phyloP scores from a whole-genome alignment of 2,329 filamentous ascomycete genomes.

The Xylogone sp. region DNA sequence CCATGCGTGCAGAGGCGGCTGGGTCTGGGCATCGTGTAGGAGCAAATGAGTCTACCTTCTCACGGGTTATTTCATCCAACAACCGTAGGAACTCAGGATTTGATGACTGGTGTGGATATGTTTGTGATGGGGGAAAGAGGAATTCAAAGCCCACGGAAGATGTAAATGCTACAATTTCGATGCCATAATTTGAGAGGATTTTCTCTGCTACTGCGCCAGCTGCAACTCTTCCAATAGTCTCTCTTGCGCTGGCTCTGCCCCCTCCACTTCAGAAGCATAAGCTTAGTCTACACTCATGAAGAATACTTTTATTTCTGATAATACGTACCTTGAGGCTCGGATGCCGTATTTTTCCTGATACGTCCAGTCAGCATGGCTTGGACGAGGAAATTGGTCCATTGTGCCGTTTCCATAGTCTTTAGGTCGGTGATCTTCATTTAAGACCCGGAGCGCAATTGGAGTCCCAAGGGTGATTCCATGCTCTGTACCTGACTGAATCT shows the following conservation, averaged over 20 bases:
- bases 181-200: constrained; percentile 64
- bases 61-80: constrained; percentile 66
- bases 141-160: constrained; percentile 77
- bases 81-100: constrained; percentile 78
- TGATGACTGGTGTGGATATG: constrained; percentile 65
- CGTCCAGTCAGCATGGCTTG: constrained; percentile 93
- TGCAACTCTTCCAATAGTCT: constrained; percentile 91
- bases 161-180: constrained; percentile 90
- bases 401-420: constrained; percentile 88
- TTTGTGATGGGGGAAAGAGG: constrained; percentile 68
- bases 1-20: constrained; percentile 66
- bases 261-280: constrained; percentile 58
- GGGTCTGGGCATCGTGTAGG: constrained; percentile 82
- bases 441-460: constrained; percentile 81
- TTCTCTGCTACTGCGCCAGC: constrained; percentile 92
- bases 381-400: constrained; percentile 87
- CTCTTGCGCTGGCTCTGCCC: constrained; percentile 82
- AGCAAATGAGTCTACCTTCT: constrained; percentile 74
- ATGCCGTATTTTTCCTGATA: constrained; percentile 97
- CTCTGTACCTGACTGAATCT: constrained; percentile 91
- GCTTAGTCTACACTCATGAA: too few relatives aligned
- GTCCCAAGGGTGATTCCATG: constrained; percentile 86
- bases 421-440: constrained; percentile 90
- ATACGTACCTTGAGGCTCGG: constrained; percentile 59
- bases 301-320: too few relatives aligned